phyloP scores from a whole-genome alignment of 2,329 filamentous ascomycete genomes.

The Grosmannia penicillata region DNA sequence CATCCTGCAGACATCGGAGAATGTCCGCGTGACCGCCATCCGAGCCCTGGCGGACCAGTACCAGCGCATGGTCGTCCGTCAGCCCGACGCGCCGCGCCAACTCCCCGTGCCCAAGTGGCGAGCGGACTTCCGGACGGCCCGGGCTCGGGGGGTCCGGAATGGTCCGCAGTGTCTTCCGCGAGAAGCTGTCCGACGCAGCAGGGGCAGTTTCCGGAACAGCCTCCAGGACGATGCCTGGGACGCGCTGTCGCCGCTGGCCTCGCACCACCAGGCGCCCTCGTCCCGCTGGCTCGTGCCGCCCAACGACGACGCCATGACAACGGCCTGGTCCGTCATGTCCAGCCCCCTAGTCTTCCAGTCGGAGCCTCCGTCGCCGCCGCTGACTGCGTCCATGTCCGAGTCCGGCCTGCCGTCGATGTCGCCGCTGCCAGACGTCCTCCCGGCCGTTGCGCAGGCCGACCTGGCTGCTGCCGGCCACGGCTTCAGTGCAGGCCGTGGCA shows the following conservation, averaged over 20 bases:
- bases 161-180: no score
- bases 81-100: constrained; percentile 15
- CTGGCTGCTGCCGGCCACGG: background rate
- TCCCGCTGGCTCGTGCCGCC: constrained; percentile 7
- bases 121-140: background rate
- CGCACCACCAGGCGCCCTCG: constrained; percentile 5
- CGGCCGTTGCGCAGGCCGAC: background rate
- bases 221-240: no score
- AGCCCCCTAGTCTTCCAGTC: constrained; percentile 14
- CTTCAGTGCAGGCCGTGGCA: background rate
- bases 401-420: background rate
- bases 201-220: no score
- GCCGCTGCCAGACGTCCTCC: background rate
- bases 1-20: constrained; percentile 19
- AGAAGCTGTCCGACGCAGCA: no score
- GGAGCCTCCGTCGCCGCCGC: constrained; percentile 13
- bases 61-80: constrained; percentile 17
- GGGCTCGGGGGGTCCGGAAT: no score
- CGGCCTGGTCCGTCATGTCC: constrained; percentile 13
- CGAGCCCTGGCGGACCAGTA: constrained; percentile 21
- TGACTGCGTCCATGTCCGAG: constrained; percentile 5
- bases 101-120: constrained; percentile 12
- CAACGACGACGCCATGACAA: constrained; percentile 13
- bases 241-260: background rate
- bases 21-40: constrained; percentile 17